Base-by-base conservation (phyloP, 768 basidiomycete genomes). In the Porphyrellus cyaneotinctus region DNA sequence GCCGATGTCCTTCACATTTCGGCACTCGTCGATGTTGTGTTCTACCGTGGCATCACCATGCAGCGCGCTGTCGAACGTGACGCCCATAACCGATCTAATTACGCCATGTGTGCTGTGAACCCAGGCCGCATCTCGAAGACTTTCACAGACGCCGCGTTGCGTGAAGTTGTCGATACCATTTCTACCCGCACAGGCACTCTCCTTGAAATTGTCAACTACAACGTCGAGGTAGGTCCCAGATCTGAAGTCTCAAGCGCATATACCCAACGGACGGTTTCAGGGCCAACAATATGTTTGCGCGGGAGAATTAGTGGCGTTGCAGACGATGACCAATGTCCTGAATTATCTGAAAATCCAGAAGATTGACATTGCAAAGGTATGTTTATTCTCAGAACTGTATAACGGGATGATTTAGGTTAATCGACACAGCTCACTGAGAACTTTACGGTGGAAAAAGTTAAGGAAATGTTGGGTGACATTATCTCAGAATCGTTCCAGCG, bases 271-370 rank as follows among this genome's bases (percentile, higher is more conserved):
- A 51, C 39, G 36, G 30, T 52, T 37, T 49, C 72, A 97, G 87
- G 95, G 95, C 56, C 94, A 97, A 82, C 97, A 99, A 91, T 98
- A 98, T 69, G 97, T 99, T 57, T 97, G 93, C 62, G 97, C 97
- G 39, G 97, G 97, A 71, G 95, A 98, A 69, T 83, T 98, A 35
- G 78, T 95, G 30, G 91, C 91, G 1, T 76, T 98, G 32, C 93
- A 97, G 59, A 90, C 93, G 0, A 80, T 98, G 76, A 95, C 95
- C 15, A 95, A 95, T 59, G 94, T 95, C 41, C 76, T 98, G 61
- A 99, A 99, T 75, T 95, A 92, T 70, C 74, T 99, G 59, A 99
- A 98, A 74, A 74, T 93, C 9, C 85, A 99, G 76, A 98, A 95
- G 80, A 87, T 97, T 39, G 95, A 97, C 65, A 88, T 94, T 49